Base-by-base conservation (phyloP, 257 asterid species). In the Primulina huaijiensis region DNA sequence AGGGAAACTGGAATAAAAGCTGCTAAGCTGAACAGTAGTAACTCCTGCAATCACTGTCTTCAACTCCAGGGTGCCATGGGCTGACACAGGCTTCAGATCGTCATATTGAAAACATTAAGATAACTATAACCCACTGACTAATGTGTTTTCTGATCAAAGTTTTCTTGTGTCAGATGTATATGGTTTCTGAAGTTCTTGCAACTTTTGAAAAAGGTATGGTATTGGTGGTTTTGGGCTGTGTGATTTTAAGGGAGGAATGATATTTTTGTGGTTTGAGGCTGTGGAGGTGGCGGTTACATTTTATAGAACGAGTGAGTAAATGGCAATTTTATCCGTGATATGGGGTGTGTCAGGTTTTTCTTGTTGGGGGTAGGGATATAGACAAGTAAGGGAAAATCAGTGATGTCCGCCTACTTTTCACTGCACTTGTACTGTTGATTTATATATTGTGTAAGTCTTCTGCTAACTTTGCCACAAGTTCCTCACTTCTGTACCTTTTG, bases 361-460 rank as follows among this genome's bases (percentile, higher is more conserved):
- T 12, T 4, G 53, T 43, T 40, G 50, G 50, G 50, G 50, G 3
- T 40, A 40, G 50, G 50, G 17, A 43, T 12, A 6, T 12, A 43
- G n/a, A 43, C 0, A 31, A 3, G 33, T 30, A 12, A 40, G 53
- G 16, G 4, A 9, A 10, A 43, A 43, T 43, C 53, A 43, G 53
- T 43, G n/a, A 11, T 1, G 53, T 12, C 12, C n/a, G 3, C 53
- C 17, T 11, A 43, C 0, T 43, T 38, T 43, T 43, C 53, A 35
- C 6, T 62, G 11, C 27, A 3, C 61, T 57, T 19, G 5, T 17
- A 2, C 20, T 30, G 14, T 33, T 62, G 5, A 17, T 27, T 61
- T 61, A 10, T 30, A 10, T 30, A 29, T 43, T 76, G 40, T 38
- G 40, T 67, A 61, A 72, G 19, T 61, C 19, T 56, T 56, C 61